Base-by-base conservation (phyloP, 139 green algal genomes). In the Diplosphaera chodatii region DNA sequence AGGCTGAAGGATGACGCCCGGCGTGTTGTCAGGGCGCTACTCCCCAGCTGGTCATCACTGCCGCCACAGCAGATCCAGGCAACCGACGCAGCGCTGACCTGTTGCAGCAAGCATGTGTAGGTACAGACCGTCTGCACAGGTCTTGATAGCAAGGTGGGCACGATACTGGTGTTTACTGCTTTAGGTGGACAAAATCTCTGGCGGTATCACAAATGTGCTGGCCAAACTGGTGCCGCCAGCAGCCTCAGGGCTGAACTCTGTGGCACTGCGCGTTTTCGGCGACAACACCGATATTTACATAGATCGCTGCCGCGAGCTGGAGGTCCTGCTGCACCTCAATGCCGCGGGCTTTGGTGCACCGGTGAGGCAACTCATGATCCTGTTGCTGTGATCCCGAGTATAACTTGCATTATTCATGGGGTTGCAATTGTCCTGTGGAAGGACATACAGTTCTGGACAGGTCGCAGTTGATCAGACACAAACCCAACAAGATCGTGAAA, bases 201-300 rank as follows among this genome's bases (percentile, higher is more conserved):
- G 91, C 1, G 93, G 93, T 62, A 96, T 98, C 70, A 94, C 87
- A 4, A 98, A 98, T 70, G 69, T 90, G 15, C 76, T 94, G 16
- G 81, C 87, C 33, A 93, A 92, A 62, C 64, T 96, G 1, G 31
- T 63, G 0, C 74, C 80, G 66, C 25, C 25, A 13, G 40, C 33
- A 40, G 55, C 13, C 0, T n/a, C 8, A 8, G 40, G 55, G 28
- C 68, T 83, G 28, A 30, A 56, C 28, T 70, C 87, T 28, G 87
- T 96, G 18, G 82, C 85, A 1, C 77, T 97, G n/a, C 87, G 94
- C 34, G 80, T 96, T 4, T 97, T 96, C 77, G 93, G 93, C 3
- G 81, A 89, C 33, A 89, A 93, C 62, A 98, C 93, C 0, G 93
- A 97, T 40, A 69, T 85, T 41, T 74, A 97, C 20, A 91, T 98